Conservation (phyloP, 2,329 filamentous ascomycete genomes). For the Arthrobotrys sinensis region DNA sequence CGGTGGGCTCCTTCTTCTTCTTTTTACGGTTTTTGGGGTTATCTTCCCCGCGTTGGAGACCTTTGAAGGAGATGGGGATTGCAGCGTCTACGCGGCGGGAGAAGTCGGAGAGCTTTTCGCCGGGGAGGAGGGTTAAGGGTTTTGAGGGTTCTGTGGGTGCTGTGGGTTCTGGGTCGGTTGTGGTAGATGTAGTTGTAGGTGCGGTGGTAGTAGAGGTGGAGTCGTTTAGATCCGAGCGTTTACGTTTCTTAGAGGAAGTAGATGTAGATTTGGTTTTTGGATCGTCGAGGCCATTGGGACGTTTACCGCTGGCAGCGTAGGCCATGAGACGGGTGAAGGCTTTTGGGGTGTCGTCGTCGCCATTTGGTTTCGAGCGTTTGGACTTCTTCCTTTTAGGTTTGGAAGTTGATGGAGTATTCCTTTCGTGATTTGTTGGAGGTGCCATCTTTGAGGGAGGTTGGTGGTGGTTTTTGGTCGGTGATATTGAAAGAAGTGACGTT, state of each 20-base stretch:
- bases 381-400: constrained; percentile 22
- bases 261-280: constrained; percentile 68
- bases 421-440: constrained; percentile 55
- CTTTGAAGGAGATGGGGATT: constrained; percentile 80
- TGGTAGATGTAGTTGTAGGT: neutral
- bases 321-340: constrained; percentile 90
- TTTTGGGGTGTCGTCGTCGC: constrained; percentile 85
- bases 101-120: constrained; percentile 87
- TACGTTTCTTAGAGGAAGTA: constrained; percentile 70
- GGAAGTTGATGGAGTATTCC: constrained; percentile 12
- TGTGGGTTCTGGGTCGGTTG: constrained; percentile 62
- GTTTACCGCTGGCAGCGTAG: constrained; percentile 75
- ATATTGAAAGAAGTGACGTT: constrained; percentile 5
- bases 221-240: constrained; percentile 63
- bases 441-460: constrained; percentile 13
- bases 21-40: constrained; percentile 66
- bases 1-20: constrained; percentile 63
- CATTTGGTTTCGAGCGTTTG: constrained; percentile 62
- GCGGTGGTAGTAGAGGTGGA: constrained; percentile 5
- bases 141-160: constrained; percentile 61
- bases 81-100: constrained; percentile 85
- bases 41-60: constrained; percentile 66
- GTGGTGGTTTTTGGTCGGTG: neutral
- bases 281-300: constrained; percentile 79
- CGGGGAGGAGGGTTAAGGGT: constrained; percentile 74